These are phyloP conservation scores for Madurella fahalii DNA, from an alignment of 2,329 filamentous ascomycete genomes.

Conservation along the genomic window DNA sequence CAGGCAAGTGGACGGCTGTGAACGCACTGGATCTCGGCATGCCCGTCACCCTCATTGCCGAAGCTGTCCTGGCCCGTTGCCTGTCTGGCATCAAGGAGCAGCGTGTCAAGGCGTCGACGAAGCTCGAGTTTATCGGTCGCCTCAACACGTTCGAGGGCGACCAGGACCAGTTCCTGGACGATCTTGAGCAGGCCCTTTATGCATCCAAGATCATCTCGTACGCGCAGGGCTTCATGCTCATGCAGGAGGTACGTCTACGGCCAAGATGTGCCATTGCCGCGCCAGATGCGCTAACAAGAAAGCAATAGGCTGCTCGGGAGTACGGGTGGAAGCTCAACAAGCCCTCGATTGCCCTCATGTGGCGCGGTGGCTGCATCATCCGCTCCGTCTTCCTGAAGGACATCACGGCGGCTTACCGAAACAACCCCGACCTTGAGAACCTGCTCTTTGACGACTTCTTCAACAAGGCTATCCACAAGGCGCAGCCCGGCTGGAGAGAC, in stretches of 20 bases:
- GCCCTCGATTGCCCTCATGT: constrained; percentile 99
- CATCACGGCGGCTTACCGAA: constrained; percentile 95
- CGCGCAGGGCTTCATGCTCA: constrained; percentile 99
- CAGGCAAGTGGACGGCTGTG: constrained; percentile 99
- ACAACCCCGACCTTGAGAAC: constrained; percentile 93
- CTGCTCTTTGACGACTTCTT: constrained; percentile 99
- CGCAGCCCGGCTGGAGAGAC: constrained; percentile 88
- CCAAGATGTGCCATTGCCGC: not conserved
- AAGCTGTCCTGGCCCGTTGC: constrained; percentile 94
- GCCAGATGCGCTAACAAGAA: constrained; percentile 2
- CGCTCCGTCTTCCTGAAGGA: constrained; percentile 99
- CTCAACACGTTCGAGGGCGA: constrained; percentile 79
- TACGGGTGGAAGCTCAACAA: constrained; percentile 99
- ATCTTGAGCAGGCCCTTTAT: constrained; percentile 98
- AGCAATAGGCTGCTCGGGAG: constrained; percentile 77
- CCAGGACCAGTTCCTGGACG: constrained; percentile 88
- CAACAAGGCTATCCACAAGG: constrained; percentile 97
- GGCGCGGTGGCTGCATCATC: constrained; percentile 99
- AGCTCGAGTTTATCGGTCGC: constrained; percentile 72
- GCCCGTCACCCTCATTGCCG: constrained; percentile 96
- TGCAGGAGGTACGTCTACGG: constrained; percentile 81
- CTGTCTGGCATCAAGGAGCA: constrained; percentile 91
- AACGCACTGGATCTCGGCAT: constrained; percentile 97
- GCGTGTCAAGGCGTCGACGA: constrained; percentile 74
- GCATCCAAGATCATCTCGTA: constrained; percentile 99